Base-by-base conservation (phyloP, 305 asterid genomes). In the Solanum hybrid region DNA sequence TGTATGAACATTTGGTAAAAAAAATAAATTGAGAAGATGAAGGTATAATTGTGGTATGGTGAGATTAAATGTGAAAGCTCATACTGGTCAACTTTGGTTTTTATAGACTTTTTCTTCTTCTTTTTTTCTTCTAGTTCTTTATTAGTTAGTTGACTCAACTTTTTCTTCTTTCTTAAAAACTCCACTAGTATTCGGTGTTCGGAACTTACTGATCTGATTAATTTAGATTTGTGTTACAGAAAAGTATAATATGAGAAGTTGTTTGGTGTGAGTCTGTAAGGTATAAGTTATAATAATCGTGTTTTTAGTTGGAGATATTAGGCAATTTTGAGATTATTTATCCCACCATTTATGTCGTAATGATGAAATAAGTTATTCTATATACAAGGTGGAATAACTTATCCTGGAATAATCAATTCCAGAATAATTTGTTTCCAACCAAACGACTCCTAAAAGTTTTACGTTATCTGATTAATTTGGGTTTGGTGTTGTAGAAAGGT, bases 191-290 rank as follows among this genome's bases (percentile, higher is more conserved):
- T 74, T 16, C 11, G 4, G 3, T 16, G 24, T 16, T 18, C 4
- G 8, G 0, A 33, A 33, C 0, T 8, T 8, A 31, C 12, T 20
- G 16, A 5, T 34, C 42, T 77, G 9, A 77, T 34, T 77, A 77
- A 34, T 77, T 34, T 9, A 0, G 0, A 8, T 34, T 34, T 12
- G 8, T 5, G 0, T 61, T 61, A 7, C 2, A 1, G 0, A 61
- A 20, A 61, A 61, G 5, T 20, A 61, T 61, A 57, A 0, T 42
- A 42, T 42, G 20, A 42, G 20, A 42, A 42, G 46, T 42, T 13
- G 18, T 6, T 51, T 1, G 9, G 67, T 18, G 67, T 51, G 67
- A 51, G 10, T 16, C 2, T 51, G 67, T 51, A 3, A 51, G 2
- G 9, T 51, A 51, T 51, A 18, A 51, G 10, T 3, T 5, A 29